phyloP scores from a whole-genome alignment of 169 alveolate species.

The Cryptosporidium tyzzeri region DNA sequence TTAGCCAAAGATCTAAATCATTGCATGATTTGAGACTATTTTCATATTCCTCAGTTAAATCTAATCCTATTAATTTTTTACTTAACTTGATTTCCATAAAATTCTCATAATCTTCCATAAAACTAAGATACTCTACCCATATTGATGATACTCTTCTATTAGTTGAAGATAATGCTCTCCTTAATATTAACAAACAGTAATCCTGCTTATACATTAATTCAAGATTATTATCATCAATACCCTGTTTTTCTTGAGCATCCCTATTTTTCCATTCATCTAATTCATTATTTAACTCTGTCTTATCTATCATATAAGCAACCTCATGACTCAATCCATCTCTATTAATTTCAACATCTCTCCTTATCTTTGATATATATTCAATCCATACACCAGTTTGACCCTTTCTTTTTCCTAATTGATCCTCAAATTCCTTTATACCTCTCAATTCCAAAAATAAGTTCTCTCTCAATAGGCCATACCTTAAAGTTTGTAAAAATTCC shows the following conservation, averaged over 20 bases:
- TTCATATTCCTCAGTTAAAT: conserved; percentile 31
- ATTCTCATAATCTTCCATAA: conserved; percentile 34
- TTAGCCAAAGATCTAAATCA: conserved; percentile 49
- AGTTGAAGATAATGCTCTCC: conserved; percentile 46
- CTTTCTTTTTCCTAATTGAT: conserved; percentile 32
- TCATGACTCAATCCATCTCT: conserved; percentile 31
- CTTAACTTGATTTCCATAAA: conserved; percentile 24
- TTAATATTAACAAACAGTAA: conserved; percentile 13
- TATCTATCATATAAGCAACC: conserved; percentile 22
- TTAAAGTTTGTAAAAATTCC: conserved; percentile 32
- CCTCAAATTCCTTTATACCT: conserved; percentile 37
- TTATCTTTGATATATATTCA: conserved; percentile 38
- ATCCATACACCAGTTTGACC: conserved; percentile 46
- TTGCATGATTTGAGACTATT: conserved; percentile 48
- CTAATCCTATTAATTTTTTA: conserved; percentile 3
- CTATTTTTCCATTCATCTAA: background rate
- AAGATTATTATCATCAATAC: background rate
- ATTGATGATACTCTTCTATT: conserved; percentile 28
- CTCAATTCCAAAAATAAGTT: conserved; percentile 22
- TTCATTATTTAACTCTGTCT: conserved; percentile 14
- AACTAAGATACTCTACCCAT: conserved; percentile 46
- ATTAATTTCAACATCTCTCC: background rate
- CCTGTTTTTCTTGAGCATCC: background rate
- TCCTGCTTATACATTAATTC: conserved; percentile 39
- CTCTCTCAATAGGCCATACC: conserved; percentile 11